Percentiles rank a stretch among this genome's conserved stretches.
phyloP scores from a whole-genome alignment of 768 basidiomycete genomes.

The Naganishia randhawae region DNA sequence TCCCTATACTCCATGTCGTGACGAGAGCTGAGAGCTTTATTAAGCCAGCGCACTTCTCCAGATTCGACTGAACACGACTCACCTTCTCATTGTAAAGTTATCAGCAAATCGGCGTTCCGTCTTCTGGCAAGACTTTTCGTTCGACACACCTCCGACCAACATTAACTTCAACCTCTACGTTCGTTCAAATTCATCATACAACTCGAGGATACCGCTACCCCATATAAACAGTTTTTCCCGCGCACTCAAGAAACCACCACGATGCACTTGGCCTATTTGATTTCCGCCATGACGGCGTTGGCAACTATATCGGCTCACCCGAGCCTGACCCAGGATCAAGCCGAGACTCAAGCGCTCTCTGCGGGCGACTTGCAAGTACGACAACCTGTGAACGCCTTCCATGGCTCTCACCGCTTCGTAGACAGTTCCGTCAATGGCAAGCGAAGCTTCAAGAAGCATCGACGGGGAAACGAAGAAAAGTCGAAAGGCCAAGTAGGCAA shows the following conservation, averaged over 20 bases:
- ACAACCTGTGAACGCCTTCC: slow-evolving; percentile 1
- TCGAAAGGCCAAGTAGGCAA: background rate
- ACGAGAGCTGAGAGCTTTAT: background rate
- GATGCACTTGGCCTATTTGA: background rate
- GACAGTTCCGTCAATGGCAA: background rate
- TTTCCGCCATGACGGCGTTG: background rate
- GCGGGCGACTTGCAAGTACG: slow-evolving; percentile 4
- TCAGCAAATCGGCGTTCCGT: slow-evolving; percentile 7
- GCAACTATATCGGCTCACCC: background rate
- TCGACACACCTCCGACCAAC: background rate
- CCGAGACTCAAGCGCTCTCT: background rate
- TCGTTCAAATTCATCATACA: background rate
- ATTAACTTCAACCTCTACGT: background rate
- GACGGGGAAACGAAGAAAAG: background rate
- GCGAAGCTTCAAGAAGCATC: slow-evolving; percentile 1
- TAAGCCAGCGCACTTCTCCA: background rate
- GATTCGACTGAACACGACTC: background rate
- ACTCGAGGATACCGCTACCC: background rate
- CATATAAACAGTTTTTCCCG: background rate
- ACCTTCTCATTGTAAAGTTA: background rate
- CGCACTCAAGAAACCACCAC: background rate
- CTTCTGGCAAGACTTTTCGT: slow-evolving; percentile 17
- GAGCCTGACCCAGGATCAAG: background rate
- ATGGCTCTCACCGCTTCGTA: background rate
- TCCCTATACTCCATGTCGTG: too few relatives aligned